Conservation (phyloP, 2,329 filamentous ascomycete species). For the Coniosporium tulheliwenetii region DNA sequence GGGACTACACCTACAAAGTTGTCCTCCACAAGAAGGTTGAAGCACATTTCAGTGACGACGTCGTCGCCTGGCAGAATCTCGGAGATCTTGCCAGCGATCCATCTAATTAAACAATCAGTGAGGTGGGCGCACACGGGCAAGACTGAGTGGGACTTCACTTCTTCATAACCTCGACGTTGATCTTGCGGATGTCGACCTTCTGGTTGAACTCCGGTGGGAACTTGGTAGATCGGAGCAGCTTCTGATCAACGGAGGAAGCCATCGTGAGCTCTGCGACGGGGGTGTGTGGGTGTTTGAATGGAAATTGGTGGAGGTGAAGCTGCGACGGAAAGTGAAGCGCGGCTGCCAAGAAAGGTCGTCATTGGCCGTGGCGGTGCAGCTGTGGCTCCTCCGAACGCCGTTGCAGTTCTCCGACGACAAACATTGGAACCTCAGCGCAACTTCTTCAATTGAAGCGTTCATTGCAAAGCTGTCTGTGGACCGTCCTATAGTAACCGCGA, state of each 20-base stretch:
- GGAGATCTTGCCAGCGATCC: conserved; percentile 80
- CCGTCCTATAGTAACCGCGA: too few species aligned
- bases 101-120: conserved; percentile 36
- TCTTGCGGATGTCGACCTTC: conserved; percentile 95
- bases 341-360: too few species aligned
- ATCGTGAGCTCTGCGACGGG: not conserved
- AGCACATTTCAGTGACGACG: conserved; percentile 77
- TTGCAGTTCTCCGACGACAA: too few species aligned
- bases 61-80: conserved; percentile 86
- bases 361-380: too few species aligned
- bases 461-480: too few species aligned
- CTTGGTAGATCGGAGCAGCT: conserved; percentile 79
- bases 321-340: too few species aligned
- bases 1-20: conserved; percentile 47
- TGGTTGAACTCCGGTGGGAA: conserved; percentile 86
- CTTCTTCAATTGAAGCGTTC: too few species aligned
- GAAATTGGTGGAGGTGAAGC: too few species aligned
- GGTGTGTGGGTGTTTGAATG: too few species aligned
- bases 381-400: too few species aligned
- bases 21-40: conserved; percentile 50
- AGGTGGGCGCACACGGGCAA: too few species aligned
- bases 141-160: conserved; percentile 42
- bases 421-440: too few species aligned
- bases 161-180: conserved; percentile 96
- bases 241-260: conserved; percentile 52